Evolutionary conservation across 2,329 filamentous ascomycete genomes (phyloP).

Genomic region (Aspergillus pseudoviridinutans): DNA sequence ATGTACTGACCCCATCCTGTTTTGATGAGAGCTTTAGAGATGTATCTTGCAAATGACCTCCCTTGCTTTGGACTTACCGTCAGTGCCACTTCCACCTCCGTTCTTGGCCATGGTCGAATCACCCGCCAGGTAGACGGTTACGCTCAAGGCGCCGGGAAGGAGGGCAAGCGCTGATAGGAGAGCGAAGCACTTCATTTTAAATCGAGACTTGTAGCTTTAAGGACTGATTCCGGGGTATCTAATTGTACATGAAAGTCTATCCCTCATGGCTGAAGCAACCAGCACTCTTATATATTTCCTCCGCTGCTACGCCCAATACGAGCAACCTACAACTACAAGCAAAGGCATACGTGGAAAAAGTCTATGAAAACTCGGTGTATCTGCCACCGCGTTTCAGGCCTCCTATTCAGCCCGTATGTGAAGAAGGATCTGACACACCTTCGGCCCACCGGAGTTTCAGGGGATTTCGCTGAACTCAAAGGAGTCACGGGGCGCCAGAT

Average conservation of each 20-base stretch:
- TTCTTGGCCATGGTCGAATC: conserved; percentile 34
- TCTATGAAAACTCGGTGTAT: background rate
- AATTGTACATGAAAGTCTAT: background rate
- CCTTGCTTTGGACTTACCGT: conserved; percentile 14
- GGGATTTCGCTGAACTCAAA: background rate
- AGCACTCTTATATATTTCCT: background rate
- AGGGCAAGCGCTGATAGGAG: conserved; percentile 15
- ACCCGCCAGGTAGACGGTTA: conserved; percentile 30
- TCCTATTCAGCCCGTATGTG: background rate
- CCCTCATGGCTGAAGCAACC: background rate
- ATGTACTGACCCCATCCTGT: conserved; percentile 62
- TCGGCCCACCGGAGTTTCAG: background rate
- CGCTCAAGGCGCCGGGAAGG: conserved; percentile 19
- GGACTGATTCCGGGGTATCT: background rate
- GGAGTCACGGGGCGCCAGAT: background rate
- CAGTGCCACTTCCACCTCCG: conserved; percentile 19
- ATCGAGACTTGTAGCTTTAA: background rate
- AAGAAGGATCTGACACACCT: background rate
- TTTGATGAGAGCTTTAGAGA: background rate
- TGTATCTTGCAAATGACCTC: background rate
- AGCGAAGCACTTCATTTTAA: conserved; percentile 19
- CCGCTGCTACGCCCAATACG: background rate
- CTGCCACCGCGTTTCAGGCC: background rate
- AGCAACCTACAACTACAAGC: background rate
- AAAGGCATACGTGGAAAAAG: background rate